These are phyloP conservation scores for Gautieria morchelliformis DNA, from an alignment of 768 basidiomycete species.

Conservation along the genomic window DNA sequence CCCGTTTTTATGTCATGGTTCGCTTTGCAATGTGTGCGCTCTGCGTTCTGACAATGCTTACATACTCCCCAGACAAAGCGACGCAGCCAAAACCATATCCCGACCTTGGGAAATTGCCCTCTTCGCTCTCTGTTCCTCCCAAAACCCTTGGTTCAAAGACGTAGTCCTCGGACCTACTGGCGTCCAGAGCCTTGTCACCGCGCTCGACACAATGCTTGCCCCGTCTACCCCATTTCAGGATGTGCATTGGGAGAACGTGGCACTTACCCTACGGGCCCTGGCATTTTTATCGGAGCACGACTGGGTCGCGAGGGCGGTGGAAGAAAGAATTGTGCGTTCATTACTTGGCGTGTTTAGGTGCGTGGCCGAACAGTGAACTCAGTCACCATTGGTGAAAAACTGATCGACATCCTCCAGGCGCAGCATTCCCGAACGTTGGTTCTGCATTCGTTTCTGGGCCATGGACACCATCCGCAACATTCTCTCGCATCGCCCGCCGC, in stretches of 20 bases:
- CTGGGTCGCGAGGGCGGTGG: constrained; percentile 1
- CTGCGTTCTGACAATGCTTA: background rate
- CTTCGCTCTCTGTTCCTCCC: background rate
- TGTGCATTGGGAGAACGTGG: constrained; percentile 3
- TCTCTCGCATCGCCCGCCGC: background rate
- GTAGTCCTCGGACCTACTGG: background rate
- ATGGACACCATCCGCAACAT: constrained; percentile 6
- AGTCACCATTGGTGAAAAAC: background rate
- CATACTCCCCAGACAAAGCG: background rate
- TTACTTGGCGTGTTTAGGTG: constrained; percentile 4
- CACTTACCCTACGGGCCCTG: background rate
- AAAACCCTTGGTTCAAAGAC: background rate
- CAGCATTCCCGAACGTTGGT: constrained; percentile 1
- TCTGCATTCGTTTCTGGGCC: constrained; percentile 7
- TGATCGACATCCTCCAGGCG: background rate
- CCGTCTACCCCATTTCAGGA: background rate
- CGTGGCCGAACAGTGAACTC: background rate
- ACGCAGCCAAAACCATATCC: background rate
- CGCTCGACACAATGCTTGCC: background rate
- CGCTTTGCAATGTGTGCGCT: too few relatives aligned
- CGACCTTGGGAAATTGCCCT: background rate
- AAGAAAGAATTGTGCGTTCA: background rate
- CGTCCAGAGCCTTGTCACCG: background rate
- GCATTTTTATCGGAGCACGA: constrained; percentile 3
- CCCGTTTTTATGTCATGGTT: too few relatives aligned